phyloP scores from a whole-genome alignment of 176 grass and related monocot species.

The Alopecurus myosuroides region DNA sequence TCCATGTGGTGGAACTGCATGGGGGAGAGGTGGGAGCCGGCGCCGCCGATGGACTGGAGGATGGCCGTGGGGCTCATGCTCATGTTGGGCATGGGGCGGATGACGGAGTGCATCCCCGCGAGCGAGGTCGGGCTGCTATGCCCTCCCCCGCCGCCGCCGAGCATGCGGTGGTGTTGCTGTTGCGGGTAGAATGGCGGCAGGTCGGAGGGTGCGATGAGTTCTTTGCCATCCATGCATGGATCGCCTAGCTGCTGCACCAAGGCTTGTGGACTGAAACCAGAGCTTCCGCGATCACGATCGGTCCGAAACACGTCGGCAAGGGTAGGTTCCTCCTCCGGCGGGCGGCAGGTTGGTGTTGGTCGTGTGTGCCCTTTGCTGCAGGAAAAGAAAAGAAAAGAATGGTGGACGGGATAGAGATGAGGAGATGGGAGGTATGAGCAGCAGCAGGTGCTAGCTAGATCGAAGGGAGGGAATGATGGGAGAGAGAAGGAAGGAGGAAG shows the following conservation, averaged over 20 bases:
- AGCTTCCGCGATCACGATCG: too few relatives aligned
- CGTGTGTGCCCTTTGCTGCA: too few relatives aligned
- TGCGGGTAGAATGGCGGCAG: constrained; percentile 65
- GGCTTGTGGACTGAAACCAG: too few relatives aligned
- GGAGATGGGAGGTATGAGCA: neutral
- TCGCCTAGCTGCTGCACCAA: neutral
- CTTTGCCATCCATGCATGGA: constrained; percentile 93
- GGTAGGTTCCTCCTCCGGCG: neutral
- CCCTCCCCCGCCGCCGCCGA: constrained; percentile 7
- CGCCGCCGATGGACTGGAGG: constrained; percentile 48
- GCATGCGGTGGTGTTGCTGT: constrained; percentile 27
- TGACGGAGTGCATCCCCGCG: constrained; percentile 54
- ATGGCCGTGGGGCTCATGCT: constrained; percentile 55
- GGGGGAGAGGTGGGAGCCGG: neutral
- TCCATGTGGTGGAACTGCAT: constrained; percentile 79
- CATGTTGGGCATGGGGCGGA: constrained; percentile 70
- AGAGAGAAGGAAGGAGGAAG: neutral
- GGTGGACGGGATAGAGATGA: neutral
- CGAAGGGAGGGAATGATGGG: constrained; percentile 35
- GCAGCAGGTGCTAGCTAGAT: neutral
- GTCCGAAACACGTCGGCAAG: neutral
- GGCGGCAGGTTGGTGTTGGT: too few relatives aligned
- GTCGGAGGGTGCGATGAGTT: constrained; percentile 54
- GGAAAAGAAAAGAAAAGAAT: neutral
- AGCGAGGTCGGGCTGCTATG: constrained; percentile 28